A percentile compares a stretch with the other conserved stretches of the same genome.
Conservation (phyloP, 768 basidiomycete species). For the Lepiota subincarnata region DNA sequence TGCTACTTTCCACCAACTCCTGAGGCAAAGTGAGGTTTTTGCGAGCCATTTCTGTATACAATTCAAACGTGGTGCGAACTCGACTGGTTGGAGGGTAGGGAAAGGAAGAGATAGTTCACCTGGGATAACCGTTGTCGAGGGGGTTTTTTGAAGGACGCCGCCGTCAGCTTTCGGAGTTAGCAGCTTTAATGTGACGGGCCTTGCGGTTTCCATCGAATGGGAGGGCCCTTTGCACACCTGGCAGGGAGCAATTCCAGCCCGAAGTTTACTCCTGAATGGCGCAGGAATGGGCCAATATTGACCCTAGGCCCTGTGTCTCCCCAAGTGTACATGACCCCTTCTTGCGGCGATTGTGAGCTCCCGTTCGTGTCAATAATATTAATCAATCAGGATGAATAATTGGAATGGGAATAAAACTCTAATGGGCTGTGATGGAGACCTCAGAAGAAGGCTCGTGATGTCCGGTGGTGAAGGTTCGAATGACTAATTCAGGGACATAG, state of each 20-base stretch:
- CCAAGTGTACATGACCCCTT: neutral
- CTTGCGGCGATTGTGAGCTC: neutral
- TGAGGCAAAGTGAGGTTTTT: neutral
- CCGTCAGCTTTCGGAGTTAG: slow-evolving; percentile 9
- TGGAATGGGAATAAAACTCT: neutral
- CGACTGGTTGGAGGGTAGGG: neutral
- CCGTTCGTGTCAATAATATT: neutral
- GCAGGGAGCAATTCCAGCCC: slow-evolving; percentile 4
- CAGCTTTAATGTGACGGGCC: neutral
- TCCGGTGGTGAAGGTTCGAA: neutral
- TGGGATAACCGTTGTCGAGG: neutral
- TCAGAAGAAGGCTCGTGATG: neutral
- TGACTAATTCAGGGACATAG: too few species aligned
- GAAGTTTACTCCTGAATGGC: slow-evolving; percentile 2
- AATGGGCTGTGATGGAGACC: neutral
- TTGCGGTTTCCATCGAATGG: neutral
- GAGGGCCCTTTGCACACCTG: neutral
- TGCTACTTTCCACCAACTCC: slow-evolving; percentile 6
- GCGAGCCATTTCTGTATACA: neutral
- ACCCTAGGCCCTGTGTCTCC: neutral
- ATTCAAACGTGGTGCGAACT: neutral
- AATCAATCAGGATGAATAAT: neutral
- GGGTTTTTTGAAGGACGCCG: slow-evolving; percentile 11
- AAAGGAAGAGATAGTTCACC: neutral
- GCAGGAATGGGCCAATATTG: neutral